Conservation (phyloP, 1,284 basidiomycete genomes). For the Phylloboletellus chloephorus region DNA sequence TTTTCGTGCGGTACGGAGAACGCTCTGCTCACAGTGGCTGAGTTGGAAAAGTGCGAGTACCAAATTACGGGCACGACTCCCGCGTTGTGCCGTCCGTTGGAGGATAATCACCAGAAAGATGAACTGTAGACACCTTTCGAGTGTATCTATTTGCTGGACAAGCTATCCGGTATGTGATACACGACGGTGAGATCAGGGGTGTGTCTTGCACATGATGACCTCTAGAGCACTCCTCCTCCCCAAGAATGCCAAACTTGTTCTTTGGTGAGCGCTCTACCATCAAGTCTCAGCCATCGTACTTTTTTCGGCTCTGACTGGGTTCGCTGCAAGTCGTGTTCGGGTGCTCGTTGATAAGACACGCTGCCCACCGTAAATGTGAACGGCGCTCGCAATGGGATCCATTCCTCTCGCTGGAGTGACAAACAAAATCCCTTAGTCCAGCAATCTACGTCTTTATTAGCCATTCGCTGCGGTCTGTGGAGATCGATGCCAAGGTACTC, state of each 20-base stretch:
- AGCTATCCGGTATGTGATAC: not conserved
- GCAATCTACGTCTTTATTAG: constrained; percentile 22
- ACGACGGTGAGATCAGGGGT: not conserved
- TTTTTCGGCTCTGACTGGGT: constrained; percentile 18
- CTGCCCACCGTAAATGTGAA: constrained; percentile 1
- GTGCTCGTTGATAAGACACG: constrained; percentile 8
- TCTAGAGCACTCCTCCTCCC: constrained; percentile 19
- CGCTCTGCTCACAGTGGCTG: constrained; percentile 72
- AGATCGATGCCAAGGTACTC: constrained; percentile 22
- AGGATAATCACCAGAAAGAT: constrained; percentile 41
- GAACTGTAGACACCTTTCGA: constrained; percentile 51
- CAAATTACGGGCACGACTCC: constrained; percentile 84
- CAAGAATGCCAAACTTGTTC: constrained; percentile 17
- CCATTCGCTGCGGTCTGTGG: constrained; percentile 20
- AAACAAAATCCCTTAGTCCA: not conserved
- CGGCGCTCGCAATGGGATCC: constrained; percentile 11
- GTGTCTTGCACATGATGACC: not conserved
- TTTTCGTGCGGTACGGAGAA: constrained; percentile 87
- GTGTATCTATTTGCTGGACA: constrained; percentile 5
- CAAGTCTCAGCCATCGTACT: constrained; percentile 9
- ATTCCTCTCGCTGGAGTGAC: constrained; percentile 21
- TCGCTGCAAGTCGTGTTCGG: constrained; percentile 15
- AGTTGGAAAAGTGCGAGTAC: constrained; percentile 98
- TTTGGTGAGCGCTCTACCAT: constrained; percentile 13
- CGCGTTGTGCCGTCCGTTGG: constrained; percentile 77